These are phyloP conservation scores for Beauveria rudraprayagi DNA, from an alignment of 2,329 filamentous ascomycete species.

Conservation along the genomic window DNA sequence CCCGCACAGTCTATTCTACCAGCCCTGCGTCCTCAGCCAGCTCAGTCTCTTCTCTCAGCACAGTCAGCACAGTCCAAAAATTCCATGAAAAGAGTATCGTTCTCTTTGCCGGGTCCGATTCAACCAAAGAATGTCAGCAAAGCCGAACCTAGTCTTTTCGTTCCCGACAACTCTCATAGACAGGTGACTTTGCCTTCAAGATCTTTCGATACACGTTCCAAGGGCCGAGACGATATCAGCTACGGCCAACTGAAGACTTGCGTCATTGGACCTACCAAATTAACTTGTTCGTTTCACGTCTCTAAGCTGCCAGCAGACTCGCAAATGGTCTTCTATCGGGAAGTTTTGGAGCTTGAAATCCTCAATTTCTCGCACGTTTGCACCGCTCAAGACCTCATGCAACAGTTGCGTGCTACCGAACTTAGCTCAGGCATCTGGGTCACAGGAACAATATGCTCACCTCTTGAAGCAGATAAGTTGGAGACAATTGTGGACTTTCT, in stretches of 20 bases:
- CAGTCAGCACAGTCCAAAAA: background rate
- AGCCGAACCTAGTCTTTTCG: slow-evolving; percentile 2
- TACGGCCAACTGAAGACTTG: background rate
- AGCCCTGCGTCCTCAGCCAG: too few species aligned
- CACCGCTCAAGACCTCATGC: slow-evolving; percentile 23
- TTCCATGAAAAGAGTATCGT: background rate
- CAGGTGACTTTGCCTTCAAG: background rate
- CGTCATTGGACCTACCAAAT: background rate
- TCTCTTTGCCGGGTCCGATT: background rate
- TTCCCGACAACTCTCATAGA: background rate
- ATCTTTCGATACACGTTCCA: too few species aligned
- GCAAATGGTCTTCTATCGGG: background rate
- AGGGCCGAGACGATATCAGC: background rate
- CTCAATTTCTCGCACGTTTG: slow-evolving; percentile 29
- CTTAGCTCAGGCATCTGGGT: slow-evolving; percentile 17
- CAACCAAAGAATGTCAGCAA: background rate
- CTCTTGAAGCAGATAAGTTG: slow-evolving; percentile 16
- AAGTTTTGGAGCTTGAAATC: slow-evolving; percentile 18
- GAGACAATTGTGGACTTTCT: slow-evolving; percentile 27
- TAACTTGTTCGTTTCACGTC: background rate
- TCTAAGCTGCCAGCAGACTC: background rate
- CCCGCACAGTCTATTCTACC: too few species aligned
- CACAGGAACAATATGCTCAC: slow-evolving; percentile 11
- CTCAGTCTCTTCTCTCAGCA: background rate
- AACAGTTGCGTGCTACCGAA: slow-evolving; percentile 13